Evolutionary conservation across 139 green algal genomes (phyloP).

Genomic region (Coelastrella sp.): DNA sequence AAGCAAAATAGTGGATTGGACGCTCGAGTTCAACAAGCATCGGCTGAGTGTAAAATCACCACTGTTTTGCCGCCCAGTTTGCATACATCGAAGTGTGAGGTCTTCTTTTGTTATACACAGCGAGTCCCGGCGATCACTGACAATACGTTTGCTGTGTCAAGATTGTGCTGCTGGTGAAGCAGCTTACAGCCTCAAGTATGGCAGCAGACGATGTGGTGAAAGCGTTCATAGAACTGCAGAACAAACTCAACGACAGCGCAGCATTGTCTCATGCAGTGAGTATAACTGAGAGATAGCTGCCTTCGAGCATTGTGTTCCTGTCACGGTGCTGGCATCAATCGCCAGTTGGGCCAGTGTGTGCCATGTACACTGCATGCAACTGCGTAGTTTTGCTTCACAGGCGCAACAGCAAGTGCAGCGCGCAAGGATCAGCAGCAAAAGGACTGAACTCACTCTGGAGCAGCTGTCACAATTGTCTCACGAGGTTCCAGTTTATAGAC

Average conservation of each 20-base stretch:
- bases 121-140: too few species aligned
- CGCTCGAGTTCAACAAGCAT: too few species aligned
- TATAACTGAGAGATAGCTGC: too few species aligned
- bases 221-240: conserved; percentile 41
- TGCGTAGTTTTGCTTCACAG: neutral
- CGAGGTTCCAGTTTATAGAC: conserved; percentile 29
- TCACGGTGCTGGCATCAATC: too few species aligned
- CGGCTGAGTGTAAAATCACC: too few species aligned
- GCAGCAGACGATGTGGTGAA: conserved; percentile 30
- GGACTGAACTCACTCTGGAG: conserved; percentile 42
- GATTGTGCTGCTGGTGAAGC: neutral
- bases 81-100: too few species aligned
- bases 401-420: conserved; percentile 39
- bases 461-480: conserved; percentile 28
- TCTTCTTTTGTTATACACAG: too few species aligned
- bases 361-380: neutral
- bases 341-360: too few species aligned
- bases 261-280: conserved; percentile 11
- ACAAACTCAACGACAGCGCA: conserved; percentile 39
- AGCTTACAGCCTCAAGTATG: conserved; percentile 2
- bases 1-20: too few species aligned
- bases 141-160: too few species aligned
- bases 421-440: neutral
- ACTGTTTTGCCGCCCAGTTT: too few species aligned
- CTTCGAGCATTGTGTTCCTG: too few species aligned